Evolutionary conservation across 371 early-diverging fungal genomes (phyloP), one percentile per base, ranked within the genome.

Genomic region (Mortierella sp.): DNA sequence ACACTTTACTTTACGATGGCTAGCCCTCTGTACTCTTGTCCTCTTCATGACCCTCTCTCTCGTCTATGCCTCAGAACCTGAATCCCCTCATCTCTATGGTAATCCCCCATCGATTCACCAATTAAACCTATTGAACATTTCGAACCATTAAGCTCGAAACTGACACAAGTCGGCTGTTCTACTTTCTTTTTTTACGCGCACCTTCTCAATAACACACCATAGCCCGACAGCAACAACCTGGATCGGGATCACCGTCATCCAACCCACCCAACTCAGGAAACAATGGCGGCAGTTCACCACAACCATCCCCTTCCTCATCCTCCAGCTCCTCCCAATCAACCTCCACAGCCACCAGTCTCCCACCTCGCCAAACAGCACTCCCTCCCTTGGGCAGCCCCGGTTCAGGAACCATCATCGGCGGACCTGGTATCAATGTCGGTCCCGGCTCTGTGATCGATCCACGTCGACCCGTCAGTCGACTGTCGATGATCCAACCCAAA

Each of bases 401-500:
- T 45, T 67, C 68, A 24, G 74, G 64, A 39, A 50, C 50, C 13
- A 41, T 50, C 26, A 71, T 63, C 22, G 26, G 26, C 22, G 40
- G 47, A 7, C 64, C 72, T 22, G 50, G 64, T 10, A 77, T 68
- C 37, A 37, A 70, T 8, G 65, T 73, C 31, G 76, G 76, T 2
- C 70, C 79, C 11, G 45, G 53, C 67, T 68, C 72, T 2, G 61
- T 80, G 13, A 74, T 82, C 9, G 82, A 82, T 34, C 82, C 82
- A 9, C 68, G 75, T 22, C 77, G 69, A 1, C 77, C 81, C 22
- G 78, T 77, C 13, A 82, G 82, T 47, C 78, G 74, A 11, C 24
- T 79, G 13, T 79, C 75, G 0, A 79, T 79, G 75, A 26, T 79
- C 34, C 79, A 79, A 37, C 79, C 79, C 6, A 83, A 78, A 66